Evolutionary conservation across 306 rosid species (phyloP).

Genomic region (Vicia villosa): DNA sequence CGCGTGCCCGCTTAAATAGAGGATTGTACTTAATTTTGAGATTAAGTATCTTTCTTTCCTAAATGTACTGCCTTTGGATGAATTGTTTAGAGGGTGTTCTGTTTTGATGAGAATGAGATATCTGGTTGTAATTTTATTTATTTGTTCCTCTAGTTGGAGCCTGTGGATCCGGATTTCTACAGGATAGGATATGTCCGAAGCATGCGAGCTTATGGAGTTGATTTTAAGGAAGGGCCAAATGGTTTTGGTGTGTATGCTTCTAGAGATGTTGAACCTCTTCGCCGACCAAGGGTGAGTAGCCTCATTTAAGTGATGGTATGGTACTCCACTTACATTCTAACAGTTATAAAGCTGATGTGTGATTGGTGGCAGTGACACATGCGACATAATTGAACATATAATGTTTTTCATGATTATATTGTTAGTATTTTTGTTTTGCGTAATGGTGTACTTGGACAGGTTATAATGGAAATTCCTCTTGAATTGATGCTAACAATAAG

Average conservation of each 20-base stretch:
- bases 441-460: constrained; percentile 54
- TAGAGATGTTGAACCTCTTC: constrained; percentile 93
- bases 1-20: too few species aligned
- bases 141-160: constrained; percentile 64
- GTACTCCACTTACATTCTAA: too few species aligned
- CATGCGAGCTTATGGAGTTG: constrained; percentile 92
- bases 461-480: constrained; percentile 92
- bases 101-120: constrained; percentile 20
- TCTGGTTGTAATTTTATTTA: constrained; percentile 7
- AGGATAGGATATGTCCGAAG: constrained; percentile 83
- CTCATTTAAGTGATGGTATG: constrained; percentile 5
- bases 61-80: background rate
- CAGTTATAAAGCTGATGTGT: too few species aligned
- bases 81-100: constrained; percentile 14
- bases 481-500: constrained; percentile 89
- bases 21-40: background rate
- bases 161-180: constrained; percentile 95
- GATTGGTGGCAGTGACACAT: too few species aligned
- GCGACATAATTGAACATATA: too few species aligned
- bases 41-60: constrained; percentile 21
- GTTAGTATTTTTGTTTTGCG: constrained; percentile 14
- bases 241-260: constrained; percentile 98
- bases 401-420: constrained; percentile 6
- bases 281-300: constrained; percentile 87
- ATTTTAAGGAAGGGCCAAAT: constrained; percentile 89